Base-by-base conservation (phyloP, 208 protist genomes). In the Crithidia acanthocephali region DNA sequence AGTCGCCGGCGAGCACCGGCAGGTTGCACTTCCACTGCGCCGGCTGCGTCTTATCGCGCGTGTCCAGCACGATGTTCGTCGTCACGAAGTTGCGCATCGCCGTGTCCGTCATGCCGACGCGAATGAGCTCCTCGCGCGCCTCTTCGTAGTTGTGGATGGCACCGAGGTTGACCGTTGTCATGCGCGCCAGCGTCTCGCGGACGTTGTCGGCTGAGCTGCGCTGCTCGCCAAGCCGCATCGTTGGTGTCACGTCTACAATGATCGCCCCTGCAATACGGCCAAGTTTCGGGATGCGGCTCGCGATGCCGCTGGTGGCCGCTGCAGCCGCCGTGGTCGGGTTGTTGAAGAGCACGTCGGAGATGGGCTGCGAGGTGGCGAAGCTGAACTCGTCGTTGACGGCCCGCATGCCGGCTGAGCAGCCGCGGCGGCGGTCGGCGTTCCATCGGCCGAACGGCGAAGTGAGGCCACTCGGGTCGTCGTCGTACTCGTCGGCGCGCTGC, bases 191-290 rank as follows among this genome's bases (percentile, higher is more conserved):
- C 10, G 79, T 85, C 44, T 77, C 64, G 44, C 65, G 60, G n/a
- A 77, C 60, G 64, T 70, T 70, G 61, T 81, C 68, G 20, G 58
- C 48, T 51, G 60, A 35, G 65, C 63, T 72, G 27, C 59, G 40
- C 65, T 71, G 51, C 33, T 75, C 51, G n/a, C 45, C 74, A 45
- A 67, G 83, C 18, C 60, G 44, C 45, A 48, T 68, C 22, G 81
- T 84, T 6, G 91, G 88, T 2, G 87, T 85, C 25, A 96, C 84
- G 50, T 96, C 91, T 13, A 96, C 91, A 52, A 96, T 81, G 13
- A 96, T 76, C 6, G 85, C 86, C 10, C 87, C 91, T 16, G 76
- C 67, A 25, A 96, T 72, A 30, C 81, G 83, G 2, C 85, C 81
- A 6, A 78, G 64, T 0, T 25, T 47, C 0, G 72, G 64, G 32